Conservation (phyloP, 2,329 filamentous ascomycete species). For the Hymenoscyphus salicellus region DNA sequence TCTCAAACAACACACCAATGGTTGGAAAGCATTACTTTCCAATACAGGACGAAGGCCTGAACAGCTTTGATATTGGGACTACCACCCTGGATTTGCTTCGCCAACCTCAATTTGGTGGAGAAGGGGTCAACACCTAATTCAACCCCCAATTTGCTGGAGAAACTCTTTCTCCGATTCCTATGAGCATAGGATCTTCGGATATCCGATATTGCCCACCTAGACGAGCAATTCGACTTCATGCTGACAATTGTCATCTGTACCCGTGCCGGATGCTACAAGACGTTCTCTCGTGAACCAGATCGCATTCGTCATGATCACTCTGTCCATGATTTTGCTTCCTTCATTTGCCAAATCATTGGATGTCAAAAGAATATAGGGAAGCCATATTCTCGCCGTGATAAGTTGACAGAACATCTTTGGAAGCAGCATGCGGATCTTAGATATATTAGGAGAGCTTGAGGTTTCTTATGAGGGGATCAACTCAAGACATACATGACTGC, state of each 20-base stretch:
- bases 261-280: not conserved
- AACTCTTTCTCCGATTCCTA: not conserved
- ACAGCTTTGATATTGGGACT: too few relatives aligned
- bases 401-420: not conserved
- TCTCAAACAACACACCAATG: too few relatives aligned
- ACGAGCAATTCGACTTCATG: not conserved
- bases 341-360: not conserved
- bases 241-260: not conserved
- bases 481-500: too few relatives aligned
- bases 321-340: not conserved
- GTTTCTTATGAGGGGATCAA: not conserved
- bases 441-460: not conserved
- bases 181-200: not conserved
- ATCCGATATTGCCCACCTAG: not conserved
- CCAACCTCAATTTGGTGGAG: too few relatives aligned
- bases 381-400: not conserved
- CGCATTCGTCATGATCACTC: not conserved
- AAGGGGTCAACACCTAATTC: too few relatives aligned
- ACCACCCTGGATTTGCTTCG: too few relatives aligned
- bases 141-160: too few relatives aligned
- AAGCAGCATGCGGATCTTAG: not conserved
- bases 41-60: too few relatives aligned
- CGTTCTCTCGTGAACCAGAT: not conserved
- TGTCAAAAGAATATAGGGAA: not conserved
- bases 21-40: too few relatives aligned